A percentile compares a stretch with the other conserved stretches of the same genome.
Evolutionary conservation across 805 yeast species (phyloP).

Genomic region (Candida multigemmis): DNA sequence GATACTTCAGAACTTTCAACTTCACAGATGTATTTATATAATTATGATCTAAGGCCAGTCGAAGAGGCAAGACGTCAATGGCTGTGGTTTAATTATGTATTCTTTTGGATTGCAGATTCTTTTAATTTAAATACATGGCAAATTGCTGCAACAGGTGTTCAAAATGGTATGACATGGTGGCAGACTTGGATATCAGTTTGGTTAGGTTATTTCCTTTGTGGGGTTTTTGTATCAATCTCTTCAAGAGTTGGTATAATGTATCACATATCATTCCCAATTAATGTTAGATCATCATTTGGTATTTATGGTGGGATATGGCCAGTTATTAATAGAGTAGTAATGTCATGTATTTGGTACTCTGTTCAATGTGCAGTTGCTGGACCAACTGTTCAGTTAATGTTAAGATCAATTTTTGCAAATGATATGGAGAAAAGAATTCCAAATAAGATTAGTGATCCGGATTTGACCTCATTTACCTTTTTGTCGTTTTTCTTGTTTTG

Average conservation of each 20-base stretch:
- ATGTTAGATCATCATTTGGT: conserved; percentile 77
- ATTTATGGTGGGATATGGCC: conserved; percentile 86
- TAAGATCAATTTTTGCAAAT: conserved; percentile 64
- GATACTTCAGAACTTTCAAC: conserved; percentile 36
- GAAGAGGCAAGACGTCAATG: conserved; percentile 70
- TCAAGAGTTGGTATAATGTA: conserved; percentile 76
- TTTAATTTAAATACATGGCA: conserved; percentile 87
- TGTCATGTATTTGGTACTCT: conserved; percentile 84
- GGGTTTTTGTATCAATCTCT: conserved; percentile 57
- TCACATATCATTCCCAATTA: conserved; percentile 80
- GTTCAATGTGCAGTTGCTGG: conserved; percentile 85
- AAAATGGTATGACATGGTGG: conserved; percentile 82
- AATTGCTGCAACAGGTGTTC: conserved; percentile 77
- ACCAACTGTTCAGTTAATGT: conserved; percentile 68
- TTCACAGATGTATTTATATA: conserved; percentile 58
- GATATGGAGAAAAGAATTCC: conserved; percentile 54
- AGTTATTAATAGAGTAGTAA: conserved; percentile 75
- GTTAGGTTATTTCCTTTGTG: conserved; percentile 71
- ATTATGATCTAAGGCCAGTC: conserved; percentile 73
- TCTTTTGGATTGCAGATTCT: conserved; percentile 84
- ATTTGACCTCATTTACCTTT: conserved; percentile 65
- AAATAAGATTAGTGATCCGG: conserved; percentile 48
- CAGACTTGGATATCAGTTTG: conserved; percentile 84
- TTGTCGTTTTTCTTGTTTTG: conserved; percentile 76
- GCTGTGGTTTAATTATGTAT: conserved; percentile 75